Evolutionary conservation across 2,329 filamentous ascomycete species (phyloP), one percentile per base, ranked within the genome.

Genomic region (Microcyclosporella mali): DNA sequence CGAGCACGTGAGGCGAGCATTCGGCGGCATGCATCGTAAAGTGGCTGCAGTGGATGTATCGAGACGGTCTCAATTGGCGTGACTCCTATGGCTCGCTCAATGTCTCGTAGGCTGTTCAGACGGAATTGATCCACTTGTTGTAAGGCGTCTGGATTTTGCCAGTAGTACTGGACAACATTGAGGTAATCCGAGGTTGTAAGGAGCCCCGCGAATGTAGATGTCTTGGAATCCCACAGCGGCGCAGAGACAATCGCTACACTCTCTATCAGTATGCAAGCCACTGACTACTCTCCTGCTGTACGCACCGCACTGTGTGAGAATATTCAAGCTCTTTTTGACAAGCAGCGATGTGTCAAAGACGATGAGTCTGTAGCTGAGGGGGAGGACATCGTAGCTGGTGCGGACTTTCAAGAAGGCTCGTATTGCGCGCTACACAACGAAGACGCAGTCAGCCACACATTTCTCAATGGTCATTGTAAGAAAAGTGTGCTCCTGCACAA

Each of bases 131-230:
- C 92, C 57, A 98, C 85, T 62, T 90, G 82, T 53, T 82, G 81
- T 48, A 97, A 78, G 45, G 89, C 85, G 54, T 94, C 87, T 2
- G 90, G 92, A 57, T 92, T 94, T 67, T 97, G 89, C 74, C 88
- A 95, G 72, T 98, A 97, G 69, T 98, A 98, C 65, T 97, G 90
- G 31, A 98, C 94, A 44, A 98, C 84, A 61, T 98, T 98, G 70
- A 98, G 94, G 66, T 92, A 98, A 69, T 98, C 92, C 48, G 88
- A 94, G 50, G 88, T 92, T 19, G 92, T 98, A 53, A 98, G 75
- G 37, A 98, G 78, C 30, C 92, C 92, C 31, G 90, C 92, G 66
- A 97, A 98, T 28, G 85, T 88, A 18, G 89, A 94, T 3, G 83
- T 86, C 53, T 85, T 84, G 18, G 90, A 95, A 66, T 98, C 89